Conservation (phyloP, 2,329 filamentous ascomycete genomes). For the Mariannaea elegans region DNA sequence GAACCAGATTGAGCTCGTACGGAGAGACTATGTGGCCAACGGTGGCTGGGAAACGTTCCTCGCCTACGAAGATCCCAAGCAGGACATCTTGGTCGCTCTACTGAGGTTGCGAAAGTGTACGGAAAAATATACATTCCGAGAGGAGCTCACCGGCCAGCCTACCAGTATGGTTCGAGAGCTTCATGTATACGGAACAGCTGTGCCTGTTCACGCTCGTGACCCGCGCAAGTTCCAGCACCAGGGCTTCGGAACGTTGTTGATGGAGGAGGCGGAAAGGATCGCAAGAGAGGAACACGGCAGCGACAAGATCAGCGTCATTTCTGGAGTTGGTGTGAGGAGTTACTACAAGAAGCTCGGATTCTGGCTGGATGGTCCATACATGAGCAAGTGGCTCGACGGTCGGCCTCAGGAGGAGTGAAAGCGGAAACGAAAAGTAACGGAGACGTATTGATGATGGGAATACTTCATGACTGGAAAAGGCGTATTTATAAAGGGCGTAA, state of each 20-base stretch:
- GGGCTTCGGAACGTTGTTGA: slow-evolving; percentile 92
- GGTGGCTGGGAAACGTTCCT: slow-evolving; percentile 99
- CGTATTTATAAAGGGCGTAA: too few relatives aligned
- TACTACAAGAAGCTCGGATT: slow-evolving; percentile 96
- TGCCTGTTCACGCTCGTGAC: slow-evolving; percentile 95
- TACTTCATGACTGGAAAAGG: neutral
- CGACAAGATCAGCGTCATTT: slow-evolving; percentile 94
- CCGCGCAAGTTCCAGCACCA: slow-evolving; percentile 98
- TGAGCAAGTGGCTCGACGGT: slow-evolving; percentile 71
- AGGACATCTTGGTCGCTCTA: slow-evolving; percentile 94
- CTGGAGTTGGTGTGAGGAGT: slow-evolving; percentile 93
- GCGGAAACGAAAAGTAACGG: too few relatives aligned
- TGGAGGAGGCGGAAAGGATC: slow-evolving; percentile 98
- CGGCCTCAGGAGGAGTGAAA: slow-evolving; percentile 31
- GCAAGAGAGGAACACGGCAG: slow-evolving; percentile 94
- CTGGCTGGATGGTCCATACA: slow-evolving; percentile 90
- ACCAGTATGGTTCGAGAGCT: slow-evolving; percentile 93
- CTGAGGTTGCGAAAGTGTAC: slow-evolving; percentile 91
- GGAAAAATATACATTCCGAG: slow-evolving; percentile 88
- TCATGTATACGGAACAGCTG: slow-evolving; percentile 95
- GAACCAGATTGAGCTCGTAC: slow-evolving; percentile 93
- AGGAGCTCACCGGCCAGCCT: slow-evolving; percentile 85
- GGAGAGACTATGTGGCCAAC: slow-evolving; percentile 93
- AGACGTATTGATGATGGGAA: neutral
- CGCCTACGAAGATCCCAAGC: slow-evolving; percentile 97